A percentile compares a stretch with the other conserved stretches of the same genome.
Conservation (phyloP, 2,329 filamentous ascomycete species). For the Fonsecaea pugnacius region DNA sequence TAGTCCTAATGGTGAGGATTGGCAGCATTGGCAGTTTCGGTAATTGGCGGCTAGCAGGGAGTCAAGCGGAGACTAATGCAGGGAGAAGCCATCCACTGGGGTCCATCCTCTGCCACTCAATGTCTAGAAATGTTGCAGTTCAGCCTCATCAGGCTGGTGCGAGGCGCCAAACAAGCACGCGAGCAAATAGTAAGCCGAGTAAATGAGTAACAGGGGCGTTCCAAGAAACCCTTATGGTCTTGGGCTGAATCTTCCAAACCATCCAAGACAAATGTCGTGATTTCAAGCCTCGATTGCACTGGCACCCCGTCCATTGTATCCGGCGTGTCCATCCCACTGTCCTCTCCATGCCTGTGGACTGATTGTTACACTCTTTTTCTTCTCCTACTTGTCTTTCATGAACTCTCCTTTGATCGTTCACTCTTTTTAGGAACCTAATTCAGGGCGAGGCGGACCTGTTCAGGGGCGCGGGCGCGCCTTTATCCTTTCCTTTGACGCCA, state of each 20-base stretch:
- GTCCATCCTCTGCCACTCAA: not conserved
- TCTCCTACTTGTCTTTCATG: not conserved
- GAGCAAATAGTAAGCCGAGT: slow-evolving; percentile 5
- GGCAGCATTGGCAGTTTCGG: slow-evolving; percentile 7
- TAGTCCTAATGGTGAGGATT: not conserved
- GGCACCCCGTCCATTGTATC: not conserved
- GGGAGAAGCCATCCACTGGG: slow-evolving; percentile 9
- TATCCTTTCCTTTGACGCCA: slow-evolving; percentile 1
- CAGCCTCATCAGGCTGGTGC: slow-evolving; percentile 21
- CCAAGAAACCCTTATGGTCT: not conserved
- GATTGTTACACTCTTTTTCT: slow-evolving; percentile 5
- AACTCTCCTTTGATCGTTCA: slow-evolving; percentile 9
- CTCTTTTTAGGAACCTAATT: not conserved
- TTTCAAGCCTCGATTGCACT: slow-evolving; percentile 13
- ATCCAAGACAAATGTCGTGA: slow-evolving; percentile 19
- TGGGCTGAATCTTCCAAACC: not conserved
- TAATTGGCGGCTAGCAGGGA: not conserved
- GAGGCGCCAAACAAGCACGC: slow-evolving; percentile 4
- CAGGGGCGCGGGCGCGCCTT: slow-evolving; percentile 18
- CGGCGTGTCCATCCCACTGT: not conserved
- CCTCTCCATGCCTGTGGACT: not conserved
- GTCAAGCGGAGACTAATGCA: slow-evolving; percentile 11
- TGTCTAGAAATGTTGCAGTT: not conserved
- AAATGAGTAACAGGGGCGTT: not conserved
- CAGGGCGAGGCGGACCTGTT: slow-evolving; percentile 7